Base-by-base conservation (phyloP, 164 flowering plant species). In the Macadamia integrifolia region DNA sequence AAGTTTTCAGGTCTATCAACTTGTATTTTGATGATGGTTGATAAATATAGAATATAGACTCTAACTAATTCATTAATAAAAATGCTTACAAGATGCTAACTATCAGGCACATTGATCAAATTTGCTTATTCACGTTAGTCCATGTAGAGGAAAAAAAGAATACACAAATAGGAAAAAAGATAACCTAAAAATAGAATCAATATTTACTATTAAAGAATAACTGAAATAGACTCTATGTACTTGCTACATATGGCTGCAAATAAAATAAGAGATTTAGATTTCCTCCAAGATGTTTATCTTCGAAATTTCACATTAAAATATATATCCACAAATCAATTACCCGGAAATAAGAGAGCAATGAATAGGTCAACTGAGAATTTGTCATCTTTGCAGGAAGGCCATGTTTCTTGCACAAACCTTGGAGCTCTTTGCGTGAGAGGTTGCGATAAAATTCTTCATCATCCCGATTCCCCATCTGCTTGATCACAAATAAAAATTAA, bases 371-470 rank as follows among this genome's bases (percentile, higher is more conserved):
- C 12, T 72, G 72, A 0, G 71, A 63, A 15, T 73, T 71, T n/a
- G 82, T 67, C 59, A 63, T 80, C 40, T 72, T 79, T 9, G 83
- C 77, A 60, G 86, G 75, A 64, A 81, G 76, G 68, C 84, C 80
- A 76, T 73, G 74, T 57, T 77, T 74, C 80, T 80, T 83, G 76
- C 88, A 85, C 72, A 78, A 68, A 31, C 56, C 53, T 69, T 85
- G 86, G 65, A 85, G 84, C 72, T 85, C 86, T 74, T 75, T 81
- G 71, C 83, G 76, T 23, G 86, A 70, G 48, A 83, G 78, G 23
- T 71, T 76, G 52, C 32, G 46, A 65, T 61, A 74, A 58, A 55
- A 77, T 18, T 74, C 71, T 70, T 73, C 70, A 12, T 56, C 72
- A 30, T 68, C 73, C 60, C 67, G 74, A 67, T 64, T 72, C 43